Evolutionary conservation across 345 rosid species (phyloP), one percentile per base, ranked within the genome.

Genomic region (Zanthoxylum bungeanum): DNA sequence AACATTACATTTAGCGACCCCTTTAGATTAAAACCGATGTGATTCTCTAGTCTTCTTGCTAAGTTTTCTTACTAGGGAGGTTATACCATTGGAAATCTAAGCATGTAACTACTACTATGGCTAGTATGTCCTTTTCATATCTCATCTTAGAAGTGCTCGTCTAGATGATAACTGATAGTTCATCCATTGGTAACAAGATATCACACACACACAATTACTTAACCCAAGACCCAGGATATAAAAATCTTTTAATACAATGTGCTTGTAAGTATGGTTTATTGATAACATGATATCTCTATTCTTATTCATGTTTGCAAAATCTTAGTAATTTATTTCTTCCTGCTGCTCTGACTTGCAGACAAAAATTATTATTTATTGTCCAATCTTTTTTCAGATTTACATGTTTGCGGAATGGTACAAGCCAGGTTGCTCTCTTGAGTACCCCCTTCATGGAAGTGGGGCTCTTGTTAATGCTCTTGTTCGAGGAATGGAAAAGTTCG

Each of bases 391-490:
- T 72, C 88, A 93, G 97, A 73, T 93, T 52, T 93, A 93, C 87
- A 93, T 93, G 98, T 91, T 93, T 81, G 92, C 97, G 2, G 98
- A 91, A 80, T 93, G 96, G 98, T 93, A 93, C 76, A 91, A 93
- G 77, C 94, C 96, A 49, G 96, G 96, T 50, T 91, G 94, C 82
- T 70, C 84, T 44, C 68, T 93, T 56, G 98, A 93, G 52, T 93
- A 91, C 73, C 98, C 98, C 67, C 76, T 90, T 66, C 85, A 88
- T 76, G 98, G 98, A 25, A 91, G 80, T 28, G 98, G 96, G 31
- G 97, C 91, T 42, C 64, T 93, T 36, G 85, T 93, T 42, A 89
- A 83, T 47, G 97, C 97, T 46, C 97, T 93, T 75, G 91, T 93
- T 71, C 86, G 86, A 63, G 97, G 96, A 70, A 75, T 93, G 76